These are phyloP conservation scores for Margaritispora aquatica DNA, from an alignment of 495 filamentous ascomycete genomes.

Conservation along the genomic window DNA sequence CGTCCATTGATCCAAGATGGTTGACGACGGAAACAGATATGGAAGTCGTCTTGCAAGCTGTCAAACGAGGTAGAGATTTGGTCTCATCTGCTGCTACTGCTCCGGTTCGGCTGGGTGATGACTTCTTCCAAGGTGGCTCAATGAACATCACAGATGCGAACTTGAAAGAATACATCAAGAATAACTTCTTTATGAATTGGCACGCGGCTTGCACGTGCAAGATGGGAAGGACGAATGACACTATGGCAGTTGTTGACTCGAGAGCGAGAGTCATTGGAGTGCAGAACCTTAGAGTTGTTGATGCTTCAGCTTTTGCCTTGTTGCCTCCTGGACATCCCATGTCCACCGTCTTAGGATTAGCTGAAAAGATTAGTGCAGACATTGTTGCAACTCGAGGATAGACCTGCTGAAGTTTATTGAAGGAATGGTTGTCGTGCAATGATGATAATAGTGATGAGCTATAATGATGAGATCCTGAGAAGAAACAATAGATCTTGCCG, in stretches of 20 bases:
- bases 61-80: conserved; percentile 43
- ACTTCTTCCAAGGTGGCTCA: conserved; percentile 39
- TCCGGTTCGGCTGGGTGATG: conserved; percentile 24
- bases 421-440: no score
- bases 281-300: conserved; percentile 53
- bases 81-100: conserved; percentile 20
- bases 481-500: no score
- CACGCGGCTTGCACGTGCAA: conserved; percentile 52
- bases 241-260: conserved; percentile 51
- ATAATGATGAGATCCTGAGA: no score
- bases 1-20: conserved; percentile 50
- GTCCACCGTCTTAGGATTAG: conserved; percentile 45
- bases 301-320: conserved; percentile 52
- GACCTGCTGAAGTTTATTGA: no score
- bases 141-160: neutral
- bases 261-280: conserved; percentile 53
- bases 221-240: conserved; percentile 49
- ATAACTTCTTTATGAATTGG: conserved; percentile 44
- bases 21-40: conserved; percentile 44
- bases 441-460: no score
- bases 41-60: conserved; percentile 46
- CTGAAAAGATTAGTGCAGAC: conserved; percentile 53
- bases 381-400: conserved; percentile 25
- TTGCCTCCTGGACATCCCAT: conserved; percentile 49
- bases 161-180: neutral